Percentiles rank a stretch among this genome's conserved stretches.
phyloP scores from a whole-genome alignment of 2,329 filamentous ascomycete genomes.

The Botrytis medusae region DNA sequence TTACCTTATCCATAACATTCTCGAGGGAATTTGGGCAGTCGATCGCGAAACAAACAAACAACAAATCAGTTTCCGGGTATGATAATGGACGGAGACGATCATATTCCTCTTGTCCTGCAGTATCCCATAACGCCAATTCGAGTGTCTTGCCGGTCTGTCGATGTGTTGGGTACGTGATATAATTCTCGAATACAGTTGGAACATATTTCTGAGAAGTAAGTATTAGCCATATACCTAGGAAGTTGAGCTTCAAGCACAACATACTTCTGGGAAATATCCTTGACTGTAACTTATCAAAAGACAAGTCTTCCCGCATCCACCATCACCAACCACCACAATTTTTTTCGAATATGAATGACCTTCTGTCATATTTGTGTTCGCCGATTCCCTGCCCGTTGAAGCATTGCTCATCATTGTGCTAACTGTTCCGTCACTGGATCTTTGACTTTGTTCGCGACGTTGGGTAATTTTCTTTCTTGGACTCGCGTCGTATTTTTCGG shows the following conservation, averaged over 20 bases:
- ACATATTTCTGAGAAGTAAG: constrained; percentile 82
- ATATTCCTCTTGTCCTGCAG: constrained; percentile 97
- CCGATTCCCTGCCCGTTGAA: constrained; percentile 70
- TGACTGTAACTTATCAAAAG: constrained; percentile 98
- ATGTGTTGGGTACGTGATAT: constrained; percentile 96
- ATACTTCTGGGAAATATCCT: constrained; percentile 97
- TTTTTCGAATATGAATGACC: constrained; percentile 96
- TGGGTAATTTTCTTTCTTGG: constrained; percentile 35
- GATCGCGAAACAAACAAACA: constrained; percentile 99
- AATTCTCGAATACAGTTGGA: constrained; percentile 98
- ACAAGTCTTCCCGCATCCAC: constrained; percentile 98
- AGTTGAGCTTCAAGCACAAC: constrained; percentile 33
- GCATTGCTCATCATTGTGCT: constrained; percentile 79
- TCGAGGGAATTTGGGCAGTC: constrained; percentile 98
- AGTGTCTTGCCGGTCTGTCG: constrained; percentile 86
- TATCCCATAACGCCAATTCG: constrained; percentile 97
- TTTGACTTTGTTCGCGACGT: constrained; percentile 39
- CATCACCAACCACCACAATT: constrained; percentile 97
- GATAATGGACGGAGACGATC: constrained; percentile 93
- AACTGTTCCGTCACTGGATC: constrained; percentile 86
- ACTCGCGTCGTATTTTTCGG: constrained; percentile 36
- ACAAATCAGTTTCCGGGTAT: constrained; percentile 95
- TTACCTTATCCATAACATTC: constrained; percentile 98
- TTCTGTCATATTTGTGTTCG: constrained; percentile 82
- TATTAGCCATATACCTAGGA: background rate